Conservation (phyloP, 2,329 filamentous ascomycete species). For the Cladophialophora immunda region DNA sequence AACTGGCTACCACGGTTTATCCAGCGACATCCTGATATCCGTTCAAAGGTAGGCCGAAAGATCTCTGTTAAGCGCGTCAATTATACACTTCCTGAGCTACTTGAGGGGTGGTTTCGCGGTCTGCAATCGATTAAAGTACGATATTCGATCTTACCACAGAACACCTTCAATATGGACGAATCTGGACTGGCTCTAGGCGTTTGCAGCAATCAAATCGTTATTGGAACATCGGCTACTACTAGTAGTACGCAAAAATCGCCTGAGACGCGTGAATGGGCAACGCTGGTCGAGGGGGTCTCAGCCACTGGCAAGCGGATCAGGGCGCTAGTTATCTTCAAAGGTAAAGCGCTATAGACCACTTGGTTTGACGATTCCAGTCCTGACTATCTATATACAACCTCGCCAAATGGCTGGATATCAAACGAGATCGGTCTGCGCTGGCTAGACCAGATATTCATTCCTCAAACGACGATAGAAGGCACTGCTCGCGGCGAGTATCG, state of each 20-base stretch:
- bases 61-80: conserved; percentile 36
- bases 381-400: conserved; percentile 36
- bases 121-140: conserved; percentile 10
- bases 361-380: conserved; percentile 36
- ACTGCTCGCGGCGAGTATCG: conserved; percentile 11
- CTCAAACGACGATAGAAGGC: conserved; percentile 7
- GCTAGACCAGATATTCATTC: conserved; percentile 38
- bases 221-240: conserved; percentile 21
- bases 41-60: conserved; percentile 28
- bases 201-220: conserved; percentile 25
- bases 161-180: conserved; percentile 40
- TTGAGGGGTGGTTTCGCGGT: conserved; percentile 15
- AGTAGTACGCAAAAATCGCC: conserved; percentile 43
- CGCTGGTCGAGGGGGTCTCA: conserved; percentile 38
- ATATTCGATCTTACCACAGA: conserved; percentile 33
- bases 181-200: conserved; percentile 31
- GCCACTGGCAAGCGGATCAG: conserved; percentile 24
- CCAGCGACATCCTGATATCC: conserved; percentile 38
- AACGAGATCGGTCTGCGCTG: conserved; percentile 35
- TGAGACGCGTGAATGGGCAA: conserved; percentile 34
- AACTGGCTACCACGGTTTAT: conserved; percentile 38
- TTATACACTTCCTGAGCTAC: conserved; percentile 32
- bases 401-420: conserved; percentile 39
- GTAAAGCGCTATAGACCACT: conserved; percentile 33
- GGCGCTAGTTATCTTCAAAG: conserved; percentile 41